Base-by-base conservation (phyloP, 371 early-diverging fungal species). In the Mucor velutinosus region DNA sequence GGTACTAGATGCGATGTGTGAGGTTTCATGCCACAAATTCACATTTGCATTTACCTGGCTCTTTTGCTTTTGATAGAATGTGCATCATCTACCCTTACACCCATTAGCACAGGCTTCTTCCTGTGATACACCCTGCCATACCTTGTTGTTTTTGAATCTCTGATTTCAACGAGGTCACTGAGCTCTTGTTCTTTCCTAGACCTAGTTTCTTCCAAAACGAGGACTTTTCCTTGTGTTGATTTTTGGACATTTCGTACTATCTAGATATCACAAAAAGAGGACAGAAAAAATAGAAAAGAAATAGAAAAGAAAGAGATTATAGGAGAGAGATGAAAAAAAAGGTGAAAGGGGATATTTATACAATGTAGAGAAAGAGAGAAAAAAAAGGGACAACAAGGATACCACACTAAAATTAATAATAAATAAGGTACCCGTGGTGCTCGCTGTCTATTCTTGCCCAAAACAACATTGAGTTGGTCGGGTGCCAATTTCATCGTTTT, bases 161-260 rank as follows among this genome's bases (percentile, higher is more conserved):
- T n/a, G 69, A 69, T 15, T 58, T 53, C 7, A 55, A 32, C n/a
- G 65, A 67, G 25, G 47, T 60, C 0, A 59, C 43, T n/a, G 73
- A 73, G 11, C 49, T 58, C 33, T 73, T 73, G 27, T 43, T 59
- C 61, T 73, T 73, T 47, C 73, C 73, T 19, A 73, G 35, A 8
- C 72, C 73, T 4, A 73, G 30, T 33, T 69, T 73, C 37, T 69
- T 73, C 73, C 73, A 73, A 58, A 73, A 73, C 5, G 65, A 60
- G 19, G 65, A 56, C 65, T 70, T 70, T 45, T 70, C 70, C 25
- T 70, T 70, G 6, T 39, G 60, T 30, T 55, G 55, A 27, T 60
- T 70, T 23, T 45, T 62, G n/a, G 66, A 60, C 66, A 66, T 66
- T 63, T 8, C 35, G 8, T 27, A n/a, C 33, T 15, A 32, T 56